A percentile compares a stretch with the other conserved stretches of the same genome.
phyloP scores from a whole-genome alignment of 768 basidiomycete species.

The Pisolithus marmoratus region DNA sequence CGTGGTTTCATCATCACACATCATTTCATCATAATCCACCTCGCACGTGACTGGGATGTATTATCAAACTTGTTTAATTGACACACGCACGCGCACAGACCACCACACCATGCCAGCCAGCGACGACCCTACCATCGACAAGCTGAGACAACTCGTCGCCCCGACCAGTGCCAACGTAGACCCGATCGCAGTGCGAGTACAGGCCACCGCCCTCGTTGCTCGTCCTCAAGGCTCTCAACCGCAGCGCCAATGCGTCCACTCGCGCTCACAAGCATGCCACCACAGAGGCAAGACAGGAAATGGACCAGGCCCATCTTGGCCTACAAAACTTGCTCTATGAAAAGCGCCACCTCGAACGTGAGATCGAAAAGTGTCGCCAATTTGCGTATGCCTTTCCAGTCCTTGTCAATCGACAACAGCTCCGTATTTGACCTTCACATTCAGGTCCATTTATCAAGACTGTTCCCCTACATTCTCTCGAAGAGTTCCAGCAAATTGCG shows the following conservation, averaged over 20 bases:
- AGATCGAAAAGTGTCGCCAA: constrained; percentile 89
- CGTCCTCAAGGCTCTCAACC: constrained; percentile 76
- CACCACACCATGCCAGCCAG: background rate
- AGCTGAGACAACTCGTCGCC: constrained; percentile 59
- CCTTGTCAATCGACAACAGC: background rate
- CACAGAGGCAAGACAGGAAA: constrained; percentile 71
- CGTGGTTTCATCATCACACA: background rate
- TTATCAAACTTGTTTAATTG: no score
- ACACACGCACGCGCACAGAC: no score
- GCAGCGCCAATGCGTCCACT: constrained; percentile 64
- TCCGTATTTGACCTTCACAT: constrained; percentile 2
- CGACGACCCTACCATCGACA: constrained; percentile 50
- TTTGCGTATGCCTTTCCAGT: constrained; percentile 60
- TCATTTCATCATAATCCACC: background rate
- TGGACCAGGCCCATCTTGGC: constrained; percentile 85
- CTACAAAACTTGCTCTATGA: constrained; percentile 87
- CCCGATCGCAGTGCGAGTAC: constrained; percentile 45
- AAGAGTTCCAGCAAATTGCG: constrained; percentile 65
- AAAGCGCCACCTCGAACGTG: constrained; percentile 82
- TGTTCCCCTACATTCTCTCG: constrained; percentile 65
- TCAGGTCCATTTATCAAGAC: constrained; percentile 85
- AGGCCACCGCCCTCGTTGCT: constrained; percentile 71
- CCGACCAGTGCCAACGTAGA: constrained; percentile 41
- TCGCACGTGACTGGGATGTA: background rate
- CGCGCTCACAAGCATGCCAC: constrained; percentile 70